These are phyloP conservation scores for Podospora comata DNA, from an alignment of 495 filamentous ascomycete species.

Conservation along the genomic window DNA sequence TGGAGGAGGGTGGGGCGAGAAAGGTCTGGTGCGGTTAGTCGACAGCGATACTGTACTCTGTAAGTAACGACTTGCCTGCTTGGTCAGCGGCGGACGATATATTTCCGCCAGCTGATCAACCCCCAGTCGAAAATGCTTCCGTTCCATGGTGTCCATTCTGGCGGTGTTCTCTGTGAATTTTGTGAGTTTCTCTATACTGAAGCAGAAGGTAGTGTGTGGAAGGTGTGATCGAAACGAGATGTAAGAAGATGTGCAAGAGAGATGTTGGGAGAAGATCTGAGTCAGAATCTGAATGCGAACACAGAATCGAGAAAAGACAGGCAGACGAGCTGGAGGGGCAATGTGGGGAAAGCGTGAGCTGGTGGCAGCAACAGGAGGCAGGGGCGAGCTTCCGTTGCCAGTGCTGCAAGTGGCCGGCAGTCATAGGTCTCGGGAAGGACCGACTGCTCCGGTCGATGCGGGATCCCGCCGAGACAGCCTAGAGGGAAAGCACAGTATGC, in stretches of 20 bases:
- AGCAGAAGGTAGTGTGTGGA: no score
- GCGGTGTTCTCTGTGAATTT: neutral
- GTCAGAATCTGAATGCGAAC: neutral
- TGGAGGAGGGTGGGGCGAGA: constrained; percentile 12
- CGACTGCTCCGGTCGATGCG: neutral
- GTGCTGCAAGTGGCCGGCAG: neutral
- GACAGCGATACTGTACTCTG: neutral
- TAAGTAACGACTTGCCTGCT: neutral
- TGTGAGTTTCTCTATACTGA: neutral
- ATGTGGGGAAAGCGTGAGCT: neutral
- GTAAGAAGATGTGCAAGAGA: neutral
- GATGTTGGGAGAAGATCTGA: neutral
- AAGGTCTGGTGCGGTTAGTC: neutral
- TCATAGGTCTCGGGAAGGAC: neutral
- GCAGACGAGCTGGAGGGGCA: neutral
- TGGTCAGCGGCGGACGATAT: neutral
- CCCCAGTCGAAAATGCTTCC: neutral
- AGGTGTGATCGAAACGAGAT: no score
- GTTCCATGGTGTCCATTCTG: neutral
- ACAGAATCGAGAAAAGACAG: neutral
- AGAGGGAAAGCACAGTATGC: neutral
- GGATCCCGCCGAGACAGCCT: neutral
- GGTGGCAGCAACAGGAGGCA: neutral
- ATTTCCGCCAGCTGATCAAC: neutral
- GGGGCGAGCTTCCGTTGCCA: neutral